Evolutionary conservation across 306 rosid genomes (phyloP), one percentile per base, ranked within the genome.

Genomic region (Adenanthera pavonina): DNA sequence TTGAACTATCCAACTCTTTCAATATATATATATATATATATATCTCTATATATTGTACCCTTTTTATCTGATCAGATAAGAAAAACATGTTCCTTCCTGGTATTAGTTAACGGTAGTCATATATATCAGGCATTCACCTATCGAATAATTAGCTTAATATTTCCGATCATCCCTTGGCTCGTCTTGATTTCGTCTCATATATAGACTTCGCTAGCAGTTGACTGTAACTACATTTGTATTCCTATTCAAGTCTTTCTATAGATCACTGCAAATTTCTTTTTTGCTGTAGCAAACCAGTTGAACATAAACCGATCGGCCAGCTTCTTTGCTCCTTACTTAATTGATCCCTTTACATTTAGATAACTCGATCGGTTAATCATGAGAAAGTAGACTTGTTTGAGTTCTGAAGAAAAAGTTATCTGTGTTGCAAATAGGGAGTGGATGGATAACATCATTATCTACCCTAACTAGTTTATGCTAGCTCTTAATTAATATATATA

Each of bases 1-100:
- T 46, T 88, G 56, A 83, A 1, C 38, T 5, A 61, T 61, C 41
- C 5, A 33, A 12, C 68, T 61, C 38, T 60, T 60, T 30, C 6
- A 60, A 30, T 9, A 11, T 14, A 10, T 25, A 59, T 25, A 20
- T 9, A 54, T 53, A 16, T 53, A 16, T 14, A 49, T 53, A 7
- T 19, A 56, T 57, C 8, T 57, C 19, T 57, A 57, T 57, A 16
- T 52, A 6, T 16, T 52, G 20, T 13, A 57, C 35, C 34, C 64
- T 8, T 12, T 61, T 34, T 14, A 12, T 11, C 66, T 2, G 14
- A 59, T 59, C 30, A 34, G 6, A 33, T 61, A 5, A 61, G 40
- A 8, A 13, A 61, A 61, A 61, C 68, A 5, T 33, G 16, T 61
- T 33, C 11, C 20, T 6, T 61, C 68, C 33, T 61, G 41, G 9